Conservation (phyloP, 2,329 filamentous ascomycete genomes). For the Aspergillus udagawae region DNA sequence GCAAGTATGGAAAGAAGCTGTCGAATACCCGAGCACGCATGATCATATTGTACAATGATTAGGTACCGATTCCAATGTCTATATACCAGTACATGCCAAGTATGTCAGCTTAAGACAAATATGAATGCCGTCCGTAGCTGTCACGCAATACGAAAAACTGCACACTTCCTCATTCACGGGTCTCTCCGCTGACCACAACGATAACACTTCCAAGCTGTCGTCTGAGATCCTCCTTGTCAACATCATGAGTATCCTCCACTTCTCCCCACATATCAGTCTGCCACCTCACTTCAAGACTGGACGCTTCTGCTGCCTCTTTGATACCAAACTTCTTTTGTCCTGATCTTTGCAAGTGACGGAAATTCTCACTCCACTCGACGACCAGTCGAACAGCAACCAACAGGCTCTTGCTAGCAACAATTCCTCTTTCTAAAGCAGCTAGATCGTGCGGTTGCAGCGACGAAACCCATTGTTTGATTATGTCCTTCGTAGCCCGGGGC, state of each 20-base stretch:
- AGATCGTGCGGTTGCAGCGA: conserved; percentile 74
- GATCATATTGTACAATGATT: not conserved
- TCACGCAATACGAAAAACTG: not conserved
- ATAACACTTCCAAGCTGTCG: conserved; percentile 86
- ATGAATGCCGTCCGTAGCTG: not conserved
- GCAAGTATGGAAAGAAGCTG: not conserved
- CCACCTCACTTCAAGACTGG: conserved; percentile 82
- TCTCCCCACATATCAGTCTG: conserved; percentile 91
- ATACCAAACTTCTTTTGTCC: conserved; percentile 61
- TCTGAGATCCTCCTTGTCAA: conserved; percentile 82
- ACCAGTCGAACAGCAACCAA: conserved; percentile 72
- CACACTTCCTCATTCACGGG: conserved; percentile 14
- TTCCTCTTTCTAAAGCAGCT: conserved; percentile 77
- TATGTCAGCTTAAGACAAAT: not conserved
- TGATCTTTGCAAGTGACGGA: conserved; percentile 48
- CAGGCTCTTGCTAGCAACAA: conserved; percentile 82
- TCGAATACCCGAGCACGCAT: not conserved
- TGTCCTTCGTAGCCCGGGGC: conserved; percentile 66
- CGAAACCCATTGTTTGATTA: conserved; percentile 73
- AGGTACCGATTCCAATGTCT: not conserved
- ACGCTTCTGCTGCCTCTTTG: conserved; percentile 73
- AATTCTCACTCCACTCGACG: conserved; percentile 80
- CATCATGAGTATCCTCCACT: conserved; percentile 97
- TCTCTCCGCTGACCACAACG: conserved; percentile 66
- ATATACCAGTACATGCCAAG: not conserved